Evolutionary conservation across 169 alveolate species (phyloP), one percentile per base, ranked within the genome.

Genomic region (Cryptosporidium xiaoi): DNA sequence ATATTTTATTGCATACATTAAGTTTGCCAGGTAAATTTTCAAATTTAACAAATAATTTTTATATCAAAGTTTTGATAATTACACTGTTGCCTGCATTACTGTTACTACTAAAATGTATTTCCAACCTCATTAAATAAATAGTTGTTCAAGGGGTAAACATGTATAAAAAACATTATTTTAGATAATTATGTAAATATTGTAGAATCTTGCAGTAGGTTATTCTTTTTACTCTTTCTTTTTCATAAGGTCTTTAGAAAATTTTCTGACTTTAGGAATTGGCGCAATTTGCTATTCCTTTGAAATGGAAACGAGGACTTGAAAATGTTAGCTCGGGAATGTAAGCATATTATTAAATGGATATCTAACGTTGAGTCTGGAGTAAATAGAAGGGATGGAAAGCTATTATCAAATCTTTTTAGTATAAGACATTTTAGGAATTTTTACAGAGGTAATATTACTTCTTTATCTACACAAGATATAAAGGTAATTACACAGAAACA

Each of bases 311-410:
- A 12, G 55, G 16, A 48, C 55, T 53, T 8, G 55, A 51, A 44
- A 10, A 69, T 69, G 83, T n/a, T 77, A 24, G 46, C 77, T 77
- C 48, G 6, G 24, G 71, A 55, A 34, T 48, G 64, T 48, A 77
- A 15, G 15, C 40, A 77, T 12, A 18, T 60, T 51, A 7, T 77
- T 33, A 48, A 77, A 34, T 77, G 87, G 87, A 44, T 77, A 13
- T 16, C 69, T 58, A 29, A 20, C 16, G 71, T 77, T 56, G 64
- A 77, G n/a, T 18, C 24, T 4, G 58, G 46, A 16, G 64, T 77
- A 27, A 13, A 16, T 34, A 60, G 50, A 48, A 77, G 71, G 31
- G 87, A 77, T 77, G 87, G 87, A n/a, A 77, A 27, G 50, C 16
- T 16, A 44, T 27, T 77, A 15, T 24, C 71, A 8, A 20, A 58